Evolutionary conservation across 805 yeast species (phyloP), one percentile per base, ranked within the genome.

Genomic region (Ogataea corticis): DNA sequence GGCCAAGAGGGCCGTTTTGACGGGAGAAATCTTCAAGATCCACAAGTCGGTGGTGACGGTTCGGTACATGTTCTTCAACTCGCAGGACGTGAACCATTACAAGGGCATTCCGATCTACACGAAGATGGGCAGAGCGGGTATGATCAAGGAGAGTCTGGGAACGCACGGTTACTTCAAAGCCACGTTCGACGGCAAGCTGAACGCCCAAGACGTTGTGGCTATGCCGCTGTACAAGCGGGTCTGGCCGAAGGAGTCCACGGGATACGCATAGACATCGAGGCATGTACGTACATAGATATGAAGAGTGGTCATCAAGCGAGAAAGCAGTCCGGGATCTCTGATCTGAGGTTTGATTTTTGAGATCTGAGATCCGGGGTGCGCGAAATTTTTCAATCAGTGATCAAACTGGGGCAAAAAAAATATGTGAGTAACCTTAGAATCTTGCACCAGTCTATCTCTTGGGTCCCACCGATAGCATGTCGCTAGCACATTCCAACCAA

Each of bases 81-180:
- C 87, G 10, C 88, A 86, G 38, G 99, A 94, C 63, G 86, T 95
- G 54, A 79, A 79, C 54, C 87, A 87, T 80, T 94, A 85, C 77
- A 87, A 87, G 69, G 84, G 91, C 4, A 85, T 94, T 55, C 98
- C 98, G 34, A 71, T 94, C 49, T 94, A 89, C 67, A 91, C 98
- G 33, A 89, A 87, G 65, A 77, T 83, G 58, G 99, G 99, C 41
- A 82, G 97, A 66, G 76, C 90, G 16, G 99, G 99, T 44, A 86
- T 86, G 66, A 92, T 95, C 64, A 92, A 88, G 68, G 97, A 92
- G 65, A 80, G 91, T 62, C 75, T 94, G 72, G 99, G 99, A 70
- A 94, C 99, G 2, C 99, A 94, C 65, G 99, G 99, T 52, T 89
- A 92, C 72, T 91, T 85, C 79, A 94, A 94, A 71, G 96, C 97